Evolutionary conservation across 768 basidiomycete species (phyloP).

Genomic region (Thelephora aurantiotincta): DNA sequence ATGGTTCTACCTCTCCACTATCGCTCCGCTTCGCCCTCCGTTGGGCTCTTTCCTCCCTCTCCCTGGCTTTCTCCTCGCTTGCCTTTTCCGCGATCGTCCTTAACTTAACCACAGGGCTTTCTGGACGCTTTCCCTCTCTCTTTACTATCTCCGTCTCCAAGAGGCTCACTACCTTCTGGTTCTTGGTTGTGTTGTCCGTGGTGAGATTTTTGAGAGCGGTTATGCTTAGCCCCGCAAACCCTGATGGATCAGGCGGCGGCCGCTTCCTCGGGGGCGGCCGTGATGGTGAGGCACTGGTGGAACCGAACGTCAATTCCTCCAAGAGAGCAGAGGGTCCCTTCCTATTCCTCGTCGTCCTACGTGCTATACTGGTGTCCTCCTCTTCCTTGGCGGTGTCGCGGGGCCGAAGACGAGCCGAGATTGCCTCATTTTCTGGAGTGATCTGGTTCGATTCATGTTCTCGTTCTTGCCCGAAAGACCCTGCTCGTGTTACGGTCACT

Average conservation of each 20-base stretch:
- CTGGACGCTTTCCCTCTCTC: constrained; percentile 56
- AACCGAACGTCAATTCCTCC: too few relatives aligned
- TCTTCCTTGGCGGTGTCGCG: too few relatives aligned
- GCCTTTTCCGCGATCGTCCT: constrained; percentile 53
- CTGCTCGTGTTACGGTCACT: too few relatives aligned
- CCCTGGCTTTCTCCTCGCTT: constrained; percentile 42
- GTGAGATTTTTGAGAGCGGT: constrained; percentile 60
- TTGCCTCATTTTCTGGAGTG: constrained; percentile 21
- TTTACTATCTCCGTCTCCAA: constrained; percentile 60
- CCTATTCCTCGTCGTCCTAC: too few relatives aligned
- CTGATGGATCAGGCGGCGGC: not conserved
- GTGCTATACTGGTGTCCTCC: too few relatives aligned
- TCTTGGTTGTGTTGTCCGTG: constrained; percentile 53
- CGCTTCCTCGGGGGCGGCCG: too few relatives aligned
- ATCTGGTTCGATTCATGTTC: constrained; percentile 5
- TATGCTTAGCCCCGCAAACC: constrained; percentile 54
- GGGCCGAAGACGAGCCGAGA: not conserved
- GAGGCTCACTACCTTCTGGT: constrained; percentile 51
- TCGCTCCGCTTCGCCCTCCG: constrained; percentile 33
- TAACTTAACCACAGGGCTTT: constrained; percentile 67
- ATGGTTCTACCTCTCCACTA: constrained; percentile 18
- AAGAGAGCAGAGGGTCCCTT: too few relatives aligned
- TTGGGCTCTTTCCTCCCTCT: constrained; percentile 44
- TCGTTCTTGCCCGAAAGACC: too few relatives aligned
- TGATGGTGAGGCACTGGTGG: too few relatives aligned